Evolutionary conservation across 2,329 filamentous ascomycete genomes (phyloP).

Genomic region (Cercospora zeina): DNA sequence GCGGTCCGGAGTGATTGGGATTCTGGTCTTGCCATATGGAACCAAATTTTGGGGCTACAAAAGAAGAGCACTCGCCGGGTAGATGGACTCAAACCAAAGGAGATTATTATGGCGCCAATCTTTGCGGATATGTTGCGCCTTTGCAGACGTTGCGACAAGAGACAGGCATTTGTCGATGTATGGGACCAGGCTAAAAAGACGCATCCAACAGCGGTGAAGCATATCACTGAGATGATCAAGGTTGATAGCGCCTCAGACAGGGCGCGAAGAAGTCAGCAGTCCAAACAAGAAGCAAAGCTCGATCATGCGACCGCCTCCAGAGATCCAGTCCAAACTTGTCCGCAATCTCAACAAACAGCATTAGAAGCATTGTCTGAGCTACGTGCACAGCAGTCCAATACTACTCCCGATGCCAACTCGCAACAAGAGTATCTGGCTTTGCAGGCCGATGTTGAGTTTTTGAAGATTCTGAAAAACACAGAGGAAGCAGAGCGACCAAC

Average conservation of each 20-base stretch:
- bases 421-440: slow-evolving; percentile 14
- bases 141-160: slow-evolving; percentile 27
- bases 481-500: not conserved
- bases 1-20: slow-evolving; percentile 43
- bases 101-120: slow-evolving; percentile 23
- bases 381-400: not conserved
- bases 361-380: slow-evolving; percentile 1
- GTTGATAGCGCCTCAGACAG: not conserved
- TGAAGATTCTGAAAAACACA: not conserved
- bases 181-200: slow-evolving; percentile 13
- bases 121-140: slow-evolving; percentile 34
- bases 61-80: slow-evolving; percentile 17
- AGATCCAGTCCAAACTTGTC: not conserved
- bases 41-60: slow-evolving; percentile 42
- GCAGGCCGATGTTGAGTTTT: slow-evolving; percentile 13
- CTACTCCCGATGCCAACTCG: not conserved
- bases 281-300: not conserved
- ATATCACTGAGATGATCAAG: slow-evolving; percentile 3
- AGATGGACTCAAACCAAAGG: slow-evolving; percentile 17
- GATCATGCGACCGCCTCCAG: not conserved
- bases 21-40: slow-evolving; percentile 45
- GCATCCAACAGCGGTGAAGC: slow-evolving; percentile 2
- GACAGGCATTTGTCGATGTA: slow-evolving; percentile 24
- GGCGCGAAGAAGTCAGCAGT: not conserved
- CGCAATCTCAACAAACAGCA: not conserved